Evolutionary conservation across 2,329 filamentous ascomycete genomes (phyloP).

Genomic region (Trichoderma breve): DNA sequence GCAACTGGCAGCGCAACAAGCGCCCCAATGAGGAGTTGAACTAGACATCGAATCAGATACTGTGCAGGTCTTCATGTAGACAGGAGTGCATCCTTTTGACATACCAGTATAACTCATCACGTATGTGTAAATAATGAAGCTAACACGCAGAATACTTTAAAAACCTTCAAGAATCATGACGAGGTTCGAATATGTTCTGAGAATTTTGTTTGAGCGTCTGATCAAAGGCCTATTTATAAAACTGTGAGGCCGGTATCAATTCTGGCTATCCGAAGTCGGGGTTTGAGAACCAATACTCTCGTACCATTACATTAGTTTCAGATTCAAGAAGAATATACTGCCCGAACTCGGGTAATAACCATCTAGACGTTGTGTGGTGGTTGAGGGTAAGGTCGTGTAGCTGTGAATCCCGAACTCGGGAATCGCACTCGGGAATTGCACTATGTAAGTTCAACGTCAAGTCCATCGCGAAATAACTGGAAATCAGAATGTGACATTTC

Average conservation of each 20-base stretch:
- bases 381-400: background rate
- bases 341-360: background rate
- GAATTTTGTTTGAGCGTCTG: background rate
- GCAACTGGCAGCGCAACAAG: background rate
- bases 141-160: background rate
- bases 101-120: background rate
- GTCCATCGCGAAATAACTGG: background rate
- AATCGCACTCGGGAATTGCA: background rate
- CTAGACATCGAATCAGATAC: background rate
- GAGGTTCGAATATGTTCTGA: background rate
- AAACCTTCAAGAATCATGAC: background rate
- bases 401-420: background rate
- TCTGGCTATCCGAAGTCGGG: background rate
- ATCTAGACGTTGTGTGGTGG: background rate
- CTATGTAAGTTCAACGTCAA: background rate
- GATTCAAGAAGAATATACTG: background rate
- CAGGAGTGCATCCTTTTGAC: background rate
- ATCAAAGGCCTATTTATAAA: background rate
- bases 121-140: background rate
- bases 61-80: background rate
- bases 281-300: background rate
- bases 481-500: background rate
- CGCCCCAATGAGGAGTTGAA: background rate
- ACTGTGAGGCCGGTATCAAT: background rate
- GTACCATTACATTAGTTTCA: background rate